Conservation (phyloP, 129 eudicot species). For the Rutidosis leptorrhynchoides region DNA sequence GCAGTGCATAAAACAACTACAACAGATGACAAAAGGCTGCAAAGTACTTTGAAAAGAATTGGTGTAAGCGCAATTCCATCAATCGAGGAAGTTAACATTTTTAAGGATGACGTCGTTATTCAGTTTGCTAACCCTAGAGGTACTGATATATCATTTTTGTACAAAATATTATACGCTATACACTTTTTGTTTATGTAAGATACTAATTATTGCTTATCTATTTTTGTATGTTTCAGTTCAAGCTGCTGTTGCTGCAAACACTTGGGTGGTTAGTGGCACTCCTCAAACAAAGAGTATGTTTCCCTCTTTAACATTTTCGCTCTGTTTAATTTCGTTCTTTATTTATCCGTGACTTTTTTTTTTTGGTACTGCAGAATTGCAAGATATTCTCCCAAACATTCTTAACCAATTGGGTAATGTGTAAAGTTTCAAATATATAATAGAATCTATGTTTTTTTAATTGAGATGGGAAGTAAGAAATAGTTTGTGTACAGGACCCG, state of each 20-base stretch:
- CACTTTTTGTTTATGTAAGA: neutral
- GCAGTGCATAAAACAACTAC: slow-evolving; percentile 90
- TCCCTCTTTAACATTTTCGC: neutral
- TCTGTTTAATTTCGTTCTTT: neutral
- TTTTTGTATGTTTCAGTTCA: slow-evolving; percentile 56
- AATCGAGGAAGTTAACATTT: slow-evolving; percentile 83
- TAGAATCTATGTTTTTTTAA: no score
- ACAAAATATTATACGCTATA: neutral
- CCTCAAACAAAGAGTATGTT: slow-evolving; percentile 81
- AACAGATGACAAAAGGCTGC: no score
- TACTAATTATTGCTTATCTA: neutral
- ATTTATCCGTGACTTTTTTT: neutral
- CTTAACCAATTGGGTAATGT: slow-evolving; percentile 81
- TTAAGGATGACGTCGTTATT: slow-evolving; percentile 76
- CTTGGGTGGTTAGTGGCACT: slow-evolving; percentile 91
- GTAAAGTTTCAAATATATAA: neutral
- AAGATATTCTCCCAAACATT: slow-evolving; percentile 67
- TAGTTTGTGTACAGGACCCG: slow-evolving; percentile 56
- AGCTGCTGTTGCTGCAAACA: slow-evolving; percentile 89
- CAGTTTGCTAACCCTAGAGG: slow-evolving; percentile 88
- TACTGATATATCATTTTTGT: neutral
- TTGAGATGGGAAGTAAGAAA: neutral
- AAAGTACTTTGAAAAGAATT: slow-evolving; percentile 79
- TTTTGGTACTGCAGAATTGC: slow-evolving; percentile 49
- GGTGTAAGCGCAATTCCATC: slow-evolving; percentile 71